Evolutionary conservation across 495 filamentous ascomycete species (phyloP).

Genomic region (Penicillium mononematosum): DNA sequence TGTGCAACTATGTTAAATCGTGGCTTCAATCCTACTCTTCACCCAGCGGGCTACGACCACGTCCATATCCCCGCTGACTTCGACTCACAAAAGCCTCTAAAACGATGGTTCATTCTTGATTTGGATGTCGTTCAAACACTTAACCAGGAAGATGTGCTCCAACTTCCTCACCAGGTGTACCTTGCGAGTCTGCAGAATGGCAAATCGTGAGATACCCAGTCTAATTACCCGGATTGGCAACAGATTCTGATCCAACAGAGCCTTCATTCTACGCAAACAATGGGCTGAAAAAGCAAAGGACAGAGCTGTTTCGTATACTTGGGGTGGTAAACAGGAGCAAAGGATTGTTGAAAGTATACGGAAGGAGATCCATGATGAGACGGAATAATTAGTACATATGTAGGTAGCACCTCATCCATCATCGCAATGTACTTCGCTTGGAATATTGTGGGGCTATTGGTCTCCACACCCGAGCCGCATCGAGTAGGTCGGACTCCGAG

Average conservation of each 20-base stretch:
- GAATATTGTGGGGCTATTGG: not conserved
- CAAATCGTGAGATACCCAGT: constrained; percentile 19
- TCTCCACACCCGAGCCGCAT: constrained; percentile 2
- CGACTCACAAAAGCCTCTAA: constrained; percentile 18
- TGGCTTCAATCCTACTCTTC: constrained; percentile 16
- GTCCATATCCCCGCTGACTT: constrained; percentile 29
- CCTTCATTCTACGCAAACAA: constrained; percentile 19
- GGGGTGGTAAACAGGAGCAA: constrained; percentile 13
- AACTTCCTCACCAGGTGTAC: constrained; percentile 26
- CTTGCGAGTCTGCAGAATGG: constrained; percentile 24
- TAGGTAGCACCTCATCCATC: no score
- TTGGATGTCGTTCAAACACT: constrained; percentile 21
- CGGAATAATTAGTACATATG: not conserved
- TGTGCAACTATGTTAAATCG: constrained; percentile 16
- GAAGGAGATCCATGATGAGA: no score
- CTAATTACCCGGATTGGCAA: not conserved
- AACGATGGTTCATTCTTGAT: constrained; percentile 31
- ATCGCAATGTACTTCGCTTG: not conserved
- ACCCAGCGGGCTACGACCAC: constrained; percentile 24
- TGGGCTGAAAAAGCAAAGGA: constrained; percentile 22
- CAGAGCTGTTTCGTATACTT: constrained; percentile 20
- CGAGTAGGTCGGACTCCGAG: constrained; percentile 5
- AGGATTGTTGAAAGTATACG: not conserved
- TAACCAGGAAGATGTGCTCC: constrained; percentile 12
- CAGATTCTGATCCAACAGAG: constrained; percentile 13